phyloP scores from a whole-genome alignment of 352 stramenopile genomes.

The Pythium chondricola region DNA sequence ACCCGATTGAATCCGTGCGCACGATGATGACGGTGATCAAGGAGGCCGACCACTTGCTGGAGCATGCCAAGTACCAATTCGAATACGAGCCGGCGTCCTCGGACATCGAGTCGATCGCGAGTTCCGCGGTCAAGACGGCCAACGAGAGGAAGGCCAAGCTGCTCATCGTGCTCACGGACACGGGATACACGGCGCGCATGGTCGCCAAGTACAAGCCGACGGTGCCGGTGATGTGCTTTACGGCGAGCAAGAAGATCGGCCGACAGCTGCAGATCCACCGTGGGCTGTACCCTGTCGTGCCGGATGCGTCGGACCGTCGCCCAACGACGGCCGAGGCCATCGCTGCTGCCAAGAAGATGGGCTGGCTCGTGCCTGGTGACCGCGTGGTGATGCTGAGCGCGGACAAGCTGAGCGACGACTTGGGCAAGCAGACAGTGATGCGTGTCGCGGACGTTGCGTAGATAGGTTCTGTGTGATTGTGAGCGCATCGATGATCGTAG shows the following conservation, averaged over 20 bases:
- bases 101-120: constrained; percentile 81
- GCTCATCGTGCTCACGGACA: constrained; percentile 81
- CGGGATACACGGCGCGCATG: constrained; percentile 73
- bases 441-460: constrained; percentile 75
- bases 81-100: constrained; percentile 55
- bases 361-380: constrained; percentile 85
- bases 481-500: too few relatives aligned
- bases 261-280: constrained; percentile 90
- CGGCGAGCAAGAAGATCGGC: constrained; percentile 80
- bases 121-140: constrained; percentile 79
- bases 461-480: too few relatives aligned
- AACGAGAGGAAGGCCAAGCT: constrained; percentile 82
- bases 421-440: constrained; percentile 81
- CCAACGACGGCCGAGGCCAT: constrained; percentile 84
- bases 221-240: constrained; percentile 91
- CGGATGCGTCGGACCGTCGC: constrained; percentile 44
- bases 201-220: constrained; percentile 89
- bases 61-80: constrained; percentile 48
- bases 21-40: constrained; percentile 94
- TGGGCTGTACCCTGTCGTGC: constrained; percentile 67
- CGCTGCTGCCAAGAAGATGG: constrained; percentile 86
- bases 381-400: constrained; percentile 85
- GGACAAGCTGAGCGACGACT: constrained; percentile 72
- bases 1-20: constrained; percentile 80
- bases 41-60: constrained; percentile 72